Evolutionary conservation across 345 rosid species (phyloP).

Genomic region (Acer saccharum): DNA sequence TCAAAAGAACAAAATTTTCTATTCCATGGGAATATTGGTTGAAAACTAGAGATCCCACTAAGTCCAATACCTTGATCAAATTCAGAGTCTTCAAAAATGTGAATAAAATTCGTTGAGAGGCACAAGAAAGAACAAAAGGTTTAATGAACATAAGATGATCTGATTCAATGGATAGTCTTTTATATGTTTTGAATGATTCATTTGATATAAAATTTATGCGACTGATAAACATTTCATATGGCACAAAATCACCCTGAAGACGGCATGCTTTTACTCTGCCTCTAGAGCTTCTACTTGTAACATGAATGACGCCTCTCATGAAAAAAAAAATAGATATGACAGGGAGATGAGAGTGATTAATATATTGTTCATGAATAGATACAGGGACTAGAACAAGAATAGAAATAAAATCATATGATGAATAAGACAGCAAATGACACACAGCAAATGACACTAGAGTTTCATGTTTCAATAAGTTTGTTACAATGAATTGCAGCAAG

Average conservation of each 20-base stretch:
- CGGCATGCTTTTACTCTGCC: background rate
- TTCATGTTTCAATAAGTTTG: too few species aligned
- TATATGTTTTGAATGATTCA: background rate
- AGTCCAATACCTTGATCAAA: background rate
- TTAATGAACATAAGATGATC: background rate
- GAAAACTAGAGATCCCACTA: background rate
- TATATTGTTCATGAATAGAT: too few species aligned
- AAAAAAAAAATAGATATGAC: too few species aligned
- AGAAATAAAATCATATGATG: too few species aligned
- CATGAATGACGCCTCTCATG: background rate
- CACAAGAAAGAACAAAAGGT: background rate
- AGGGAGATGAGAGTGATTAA: too few species aligned
- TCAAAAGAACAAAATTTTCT: background rate
- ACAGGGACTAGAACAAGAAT: too few species aligned
- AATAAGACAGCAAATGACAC: too few species aligned
- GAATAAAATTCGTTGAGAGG: background rate
- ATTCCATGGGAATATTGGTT: background rate
- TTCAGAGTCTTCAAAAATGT: background rate
- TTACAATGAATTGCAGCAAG: too few species aligned
- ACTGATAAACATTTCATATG: too few species aligned
- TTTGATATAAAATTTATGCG: too few species aligned
- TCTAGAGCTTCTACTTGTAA: background rate
- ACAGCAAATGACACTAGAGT: too few species aligned
- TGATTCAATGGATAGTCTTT: too few species aligned
- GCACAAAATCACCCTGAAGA: background rate